Conservation (phyloP, 139 green algal species). For the Trebouxia sp. region DNA sequence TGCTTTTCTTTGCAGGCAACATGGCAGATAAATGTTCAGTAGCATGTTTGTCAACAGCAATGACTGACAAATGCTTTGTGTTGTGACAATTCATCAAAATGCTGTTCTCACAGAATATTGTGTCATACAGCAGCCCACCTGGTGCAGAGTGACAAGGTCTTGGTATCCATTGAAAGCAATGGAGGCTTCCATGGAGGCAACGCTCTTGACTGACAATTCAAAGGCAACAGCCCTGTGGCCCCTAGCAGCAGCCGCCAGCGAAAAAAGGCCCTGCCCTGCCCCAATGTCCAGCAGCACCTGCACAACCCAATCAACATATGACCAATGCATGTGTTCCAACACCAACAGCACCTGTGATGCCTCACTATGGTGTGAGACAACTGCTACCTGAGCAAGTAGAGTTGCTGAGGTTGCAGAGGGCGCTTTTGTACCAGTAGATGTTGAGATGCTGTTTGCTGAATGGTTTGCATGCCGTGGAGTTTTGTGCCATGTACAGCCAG, state of each 20-base stretch:
- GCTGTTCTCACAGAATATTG: too few species aligned
- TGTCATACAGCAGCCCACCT: conserved; percentile 30
- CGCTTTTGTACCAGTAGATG: too few species aligned
- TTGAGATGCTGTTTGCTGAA: not conserved
- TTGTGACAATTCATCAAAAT: not conserved
- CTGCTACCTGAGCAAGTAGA: too few species aligned
- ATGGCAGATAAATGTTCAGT: too few species aligned
- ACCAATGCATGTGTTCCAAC: too few species aligned
- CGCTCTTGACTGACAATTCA: conserved; percentile 58
- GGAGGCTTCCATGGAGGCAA: conserved; percentile 58
- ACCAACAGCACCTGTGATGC: too few species aligned
- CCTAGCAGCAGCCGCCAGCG: conserved; percentile 72
- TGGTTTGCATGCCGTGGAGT: not conserved
- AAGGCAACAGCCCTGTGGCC: conserved; percentile 74
- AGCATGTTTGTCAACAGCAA: too few species aligned
- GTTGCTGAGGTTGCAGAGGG: not conserved
- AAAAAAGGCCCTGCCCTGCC: conserved; percentile 76
- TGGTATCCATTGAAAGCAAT: conserved; percentile 75
- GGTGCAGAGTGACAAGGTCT: conserved; percentile 47
- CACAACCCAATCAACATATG: too few species aligned
- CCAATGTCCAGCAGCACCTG: conserved; percentile 76
- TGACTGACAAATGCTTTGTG: too few species aligned
- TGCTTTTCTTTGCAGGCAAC: too few species aligned
- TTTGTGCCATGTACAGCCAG: too few species aligned
- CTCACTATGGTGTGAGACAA: too few species aligned